These are phyloP conservation scores for Coniochaeta sp. DNA, from an alignment of 2,329 filamentous ascomycete genomes.

Conservation along the genomic window DNA sequence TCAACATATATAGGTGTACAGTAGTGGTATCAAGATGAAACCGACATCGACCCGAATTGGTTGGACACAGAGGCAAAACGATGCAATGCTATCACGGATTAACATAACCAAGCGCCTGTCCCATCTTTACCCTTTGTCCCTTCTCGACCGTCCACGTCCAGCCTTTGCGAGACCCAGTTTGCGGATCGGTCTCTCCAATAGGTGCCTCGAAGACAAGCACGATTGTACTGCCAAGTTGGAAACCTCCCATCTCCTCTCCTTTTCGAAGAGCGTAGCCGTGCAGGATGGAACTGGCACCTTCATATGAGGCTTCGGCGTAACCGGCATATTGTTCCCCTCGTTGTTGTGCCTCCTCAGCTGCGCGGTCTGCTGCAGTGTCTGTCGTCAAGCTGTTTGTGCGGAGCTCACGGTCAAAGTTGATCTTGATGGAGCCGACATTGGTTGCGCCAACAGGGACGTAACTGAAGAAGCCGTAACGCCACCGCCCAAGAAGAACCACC, in stretches of 20 bases:
- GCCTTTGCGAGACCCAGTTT: constrained; percentile 52
- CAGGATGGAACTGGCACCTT: constrained; percentile 66
- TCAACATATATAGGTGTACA: neutral
- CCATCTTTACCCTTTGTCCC: constrained; percentile 83
- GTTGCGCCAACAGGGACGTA: constrained; percentile 95
- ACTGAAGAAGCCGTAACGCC: constrained; percentile 96
- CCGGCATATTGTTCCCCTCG: constrained; percentile 81
- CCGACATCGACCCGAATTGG: neutral
- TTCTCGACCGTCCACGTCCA: constrained; percentile 85
- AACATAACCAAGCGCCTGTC: constrained; percentile 75
- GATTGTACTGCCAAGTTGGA: constrained; percentile 90
- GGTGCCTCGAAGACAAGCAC: constrained; percentile 97
- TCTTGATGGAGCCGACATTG: constrained; percentile 91
- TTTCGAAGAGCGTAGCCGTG: constrained; percentile 75
- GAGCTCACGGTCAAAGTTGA: constrained; percentile 94
- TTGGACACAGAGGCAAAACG: neutral
- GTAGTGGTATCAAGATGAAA: neutral
- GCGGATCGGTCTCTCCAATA: constrained; percentile 49
- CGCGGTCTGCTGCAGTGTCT: constrained; percentile 83
- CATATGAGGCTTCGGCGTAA: constrained; percentile 87
- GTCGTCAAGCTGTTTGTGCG: constrained; percentile 88
- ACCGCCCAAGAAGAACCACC: constrained; percentile 85
- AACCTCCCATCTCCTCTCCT: constrained; percentile 97
- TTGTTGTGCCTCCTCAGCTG: constrained; percentile 69
- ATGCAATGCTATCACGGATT: constrained; percentile 27